Evolutionary conservation across 305 asterid species (phyloP), one percentile per base, ranked within the genome.

Genomic region (Fraxinus sp.): DNA sequence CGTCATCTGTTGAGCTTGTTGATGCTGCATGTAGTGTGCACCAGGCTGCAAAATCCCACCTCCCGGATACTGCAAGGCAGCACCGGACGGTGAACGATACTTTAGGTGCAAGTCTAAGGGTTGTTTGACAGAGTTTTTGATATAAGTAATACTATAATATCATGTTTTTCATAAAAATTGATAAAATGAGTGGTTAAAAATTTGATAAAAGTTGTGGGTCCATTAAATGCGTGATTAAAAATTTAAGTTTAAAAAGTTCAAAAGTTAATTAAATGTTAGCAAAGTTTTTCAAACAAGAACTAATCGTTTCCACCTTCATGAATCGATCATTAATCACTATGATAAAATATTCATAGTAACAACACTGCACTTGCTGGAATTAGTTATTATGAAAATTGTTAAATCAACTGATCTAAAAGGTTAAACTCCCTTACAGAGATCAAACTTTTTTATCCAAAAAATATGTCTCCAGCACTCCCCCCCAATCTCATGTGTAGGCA

Each of bases 41-140:
- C 91, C 90, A 0, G 89, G 88, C 80, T 88, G 92, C 89, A 88
- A 62, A 75, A 89, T 86, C 11, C 92, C 92, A n/a, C 86, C 86
- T 70, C 75, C 75, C 0, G 75, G 11, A 70, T 70, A 70, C 75
- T 70, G 37, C 36, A 68, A 28, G 20, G 44, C n/a, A 11, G 26
- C 72, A 55, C 73, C n/a, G 26, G 5, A n/a, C 3, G n/a, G 32
- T 24, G 44, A 20, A 9, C 6, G 9, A 30, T 70, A 30, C 9
- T 11, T 26, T 70, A 13, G 75, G 24, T 62, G 8, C 13, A 2
- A 8, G 14, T 22, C 30, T 20, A 22, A 62, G 10, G 71, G 14
- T 22, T 14, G 20, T 49, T 14, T 49, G 57, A 49, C 20, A 14
- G 6, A 14, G 0, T 49, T 16, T 16, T 14, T 3, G 62, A 49